A percentile compares a stretch with the other conserved stretches of the same genome.
phyloP scores from a whole-genome alignment of 2,329 filamentous ascomycete species.

The Alternaria metachromatica region DNA sequence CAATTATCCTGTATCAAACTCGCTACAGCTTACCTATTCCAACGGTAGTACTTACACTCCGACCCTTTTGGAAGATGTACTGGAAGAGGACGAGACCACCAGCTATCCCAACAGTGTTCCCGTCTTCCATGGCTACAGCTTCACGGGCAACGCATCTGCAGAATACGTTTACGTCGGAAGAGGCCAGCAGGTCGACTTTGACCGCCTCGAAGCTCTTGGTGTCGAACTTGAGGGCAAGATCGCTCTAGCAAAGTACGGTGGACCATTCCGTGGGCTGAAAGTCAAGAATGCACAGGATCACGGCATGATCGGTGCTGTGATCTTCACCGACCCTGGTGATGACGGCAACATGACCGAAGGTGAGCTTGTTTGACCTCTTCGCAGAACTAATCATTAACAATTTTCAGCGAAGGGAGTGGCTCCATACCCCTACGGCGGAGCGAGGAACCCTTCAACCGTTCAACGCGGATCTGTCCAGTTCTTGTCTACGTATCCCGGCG shows the following conservation, averaged over 20 bases:
- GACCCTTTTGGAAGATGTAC: constrained; percentile 41
- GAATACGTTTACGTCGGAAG: constrained; percentile 57
- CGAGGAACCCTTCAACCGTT: constrained; percentile 54
- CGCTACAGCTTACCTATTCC: constrained; percentile 40
- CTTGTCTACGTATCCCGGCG: constrained; percentile 61
- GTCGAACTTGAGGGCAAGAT: constrained; percentile 57
- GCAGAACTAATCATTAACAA: not conserved
- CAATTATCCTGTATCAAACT: constrained; percentile 48
- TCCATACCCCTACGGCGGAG: constrained; percentile 52
- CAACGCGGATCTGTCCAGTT: constrained; percentile 63
- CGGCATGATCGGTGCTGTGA: constrained; percentile 55
- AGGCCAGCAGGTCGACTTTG: constrained; percentile 54
- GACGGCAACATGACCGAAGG: constrained; percentile 55
- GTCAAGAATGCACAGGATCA: constrained; percentile 57
- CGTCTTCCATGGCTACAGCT: constrained; percentile 58
- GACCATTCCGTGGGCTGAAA: constrained; percentile 56
- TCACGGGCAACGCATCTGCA: constrained; percentile 54
- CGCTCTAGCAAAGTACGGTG: constrained; percentile 55
- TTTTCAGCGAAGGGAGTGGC: constrained; percentile 50
- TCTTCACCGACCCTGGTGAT: constrained; percentile 55
- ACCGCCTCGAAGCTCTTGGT: constrained; percentile 51
- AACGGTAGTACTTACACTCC: constrained; percentile 44
- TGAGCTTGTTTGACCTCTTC: not conserved
- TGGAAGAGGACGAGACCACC: constrained; percentile 44
- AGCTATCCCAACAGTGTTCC: constrained; percentile 51